phyloP scores from a whole-genome alignment of 1,284 basidiomycete genomes.

The Marasmius oreades region DNA sequence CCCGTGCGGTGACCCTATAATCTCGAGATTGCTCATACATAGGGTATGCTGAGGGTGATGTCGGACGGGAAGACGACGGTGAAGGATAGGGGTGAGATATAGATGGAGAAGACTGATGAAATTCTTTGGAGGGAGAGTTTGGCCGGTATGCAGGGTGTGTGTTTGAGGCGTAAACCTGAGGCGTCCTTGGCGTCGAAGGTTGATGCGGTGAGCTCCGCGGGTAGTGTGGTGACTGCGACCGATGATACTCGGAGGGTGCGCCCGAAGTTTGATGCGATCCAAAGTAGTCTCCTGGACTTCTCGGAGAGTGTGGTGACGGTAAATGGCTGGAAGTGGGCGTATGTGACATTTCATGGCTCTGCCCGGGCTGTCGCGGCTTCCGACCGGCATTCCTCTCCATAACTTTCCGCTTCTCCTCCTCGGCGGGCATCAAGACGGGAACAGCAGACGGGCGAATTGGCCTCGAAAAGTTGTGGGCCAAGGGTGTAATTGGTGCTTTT shows the following conservation, averaged over 20 bases:
- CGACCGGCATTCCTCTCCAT: constrained; percentile 10
- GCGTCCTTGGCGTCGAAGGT: neutral
- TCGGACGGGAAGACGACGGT: constrained; percentile 1
- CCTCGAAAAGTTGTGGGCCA: constrained; percentile 1
- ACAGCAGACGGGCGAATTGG: neutral
- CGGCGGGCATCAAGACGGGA: constrained; percentile 1
- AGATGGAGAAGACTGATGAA: neutral
- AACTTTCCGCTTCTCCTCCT: constrained; percentile 10
- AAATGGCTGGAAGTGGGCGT: neutral
- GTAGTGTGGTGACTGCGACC: neutral
- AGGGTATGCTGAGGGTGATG: neutral
- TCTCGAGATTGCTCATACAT: neutral
- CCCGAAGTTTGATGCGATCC: neutral
- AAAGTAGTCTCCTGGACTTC: neutral
- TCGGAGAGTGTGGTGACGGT: neutral
- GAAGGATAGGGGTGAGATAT: neutral
- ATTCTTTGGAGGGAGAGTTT: neutral
- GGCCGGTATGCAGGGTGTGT: neutral
- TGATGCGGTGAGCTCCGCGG: neutral
- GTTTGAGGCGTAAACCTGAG: neutral
- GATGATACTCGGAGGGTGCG: neutral
- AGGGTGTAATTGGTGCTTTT: constrained; percentile 7
- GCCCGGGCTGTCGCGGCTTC: neutral
- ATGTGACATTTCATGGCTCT: no score
- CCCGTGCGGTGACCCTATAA: neutral